These are phyloP conservation scores for Penicillium concentricum DNA, from an alignment of 2,329 filamentous ascomycete species.

Conservation along the genomic window DNA sequence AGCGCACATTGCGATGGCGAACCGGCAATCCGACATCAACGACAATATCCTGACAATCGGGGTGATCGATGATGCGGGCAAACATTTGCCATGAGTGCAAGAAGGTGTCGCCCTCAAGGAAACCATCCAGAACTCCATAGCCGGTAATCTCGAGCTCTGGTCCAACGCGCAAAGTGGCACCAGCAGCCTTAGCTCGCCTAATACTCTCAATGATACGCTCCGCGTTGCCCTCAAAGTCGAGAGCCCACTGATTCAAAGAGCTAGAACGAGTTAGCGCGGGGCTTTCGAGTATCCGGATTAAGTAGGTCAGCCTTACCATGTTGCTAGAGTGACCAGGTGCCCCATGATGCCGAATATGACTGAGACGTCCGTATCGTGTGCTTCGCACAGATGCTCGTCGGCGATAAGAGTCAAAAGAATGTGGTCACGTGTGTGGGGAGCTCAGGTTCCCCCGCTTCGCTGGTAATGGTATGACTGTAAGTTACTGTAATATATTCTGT, in stretches of 20 bases:
- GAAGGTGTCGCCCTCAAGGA: slow-evolving; percentile 58
- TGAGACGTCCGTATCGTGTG: neutral
- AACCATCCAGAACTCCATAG: slow-evolving; percentile 60
- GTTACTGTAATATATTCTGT: neutral
- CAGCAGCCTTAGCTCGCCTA: slow-evolving; percentile 57
- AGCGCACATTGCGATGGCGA: slow-evolving; percentile 60
- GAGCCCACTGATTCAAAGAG: slow-evolving; percentile 50
- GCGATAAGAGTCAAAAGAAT: slow-evolving; percentile 10
- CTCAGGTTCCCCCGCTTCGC: slow-evolving; percentile 13
- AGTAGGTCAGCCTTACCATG: slow-evolving; percentile 29
- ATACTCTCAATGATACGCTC: slow-evolving; percentile 65
- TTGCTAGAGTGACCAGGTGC: slow-evolving; percentile 45
- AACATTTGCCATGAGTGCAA: slow-evolving; percentile 64
- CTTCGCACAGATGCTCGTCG: neutral
- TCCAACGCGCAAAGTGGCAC: slow-evolving; percentile 62
- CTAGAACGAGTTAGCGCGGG: slow-evolving; percentile 18
- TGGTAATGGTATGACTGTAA: slow-evolving; percentile 7
- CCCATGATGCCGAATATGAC: slow-evolving; percentile 30
- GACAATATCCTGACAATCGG: slow-evolving; percentile 33
- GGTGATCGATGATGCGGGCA: slow-evolving; percentile 59
- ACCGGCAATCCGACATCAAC: slow-evolving; percentile 51
- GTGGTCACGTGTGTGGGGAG: slow-evolving; percentile 24
- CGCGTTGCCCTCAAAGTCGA: slow-evolving; percentile 65
- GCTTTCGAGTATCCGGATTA: neutral
- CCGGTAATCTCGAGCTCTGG: slow-evolving; percentile 58